Evolutionary conservation across 768 basidiomycete species (phyloP), one percentile per base, ranked within the genome.

Genomic region (Auricularia sp.): DNA sequence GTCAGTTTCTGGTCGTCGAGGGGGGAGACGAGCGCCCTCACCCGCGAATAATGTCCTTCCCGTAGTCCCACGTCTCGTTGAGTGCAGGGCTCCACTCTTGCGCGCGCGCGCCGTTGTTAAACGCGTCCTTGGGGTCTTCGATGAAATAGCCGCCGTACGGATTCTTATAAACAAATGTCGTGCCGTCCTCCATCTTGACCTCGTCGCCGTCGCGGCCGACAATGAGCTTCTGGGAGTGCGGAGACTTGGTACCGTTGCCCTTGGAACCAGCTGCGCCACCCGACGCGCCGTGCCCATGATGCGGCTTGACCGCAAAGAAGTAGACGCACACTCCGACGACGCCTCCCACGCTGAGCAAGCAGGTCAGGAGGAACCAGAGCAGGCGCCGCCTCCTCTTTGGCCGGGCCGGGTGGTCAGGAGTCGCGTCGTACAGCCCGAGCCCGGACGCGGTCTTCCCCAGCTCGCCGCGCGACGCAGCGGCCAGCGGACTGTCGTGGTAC

Each of bases 31-130:
- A 29, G 67, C 61, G 54, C 59, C 70, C 78, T 67, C 71, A 85
- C 87, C 88, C 88, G 67, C 77, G 78, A 39, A 90, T 75, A 54
- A 77, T 82, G 77, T 91, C 82, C 62, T 77, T 76, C 11, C 82
- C 84, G 78, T 80, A 94, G 29, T 77, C 80, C 90, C 92, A 96
- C 34, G 77, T 82, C 69, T 85, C 79, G 76, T 88, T 89, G 61
- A 96, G 77, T 7, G 88, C 81, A 1, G 90, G 91, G 5, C 89
- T 88, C 86, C 89, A 94, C 2, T 82, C 84, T 69, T 94, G 91
- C 7, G 88, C 81, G 65, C 78, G 81, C 5, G 92, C 92, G 54
- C 81, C 78, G 72, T 89, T 85, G 75, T 86, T 87, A 78, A 86
- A 91, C 5, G 92, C 89, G 72, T 89, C 79, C 56, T 85, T 79